phyloP scores from a whole-genome alignment of 2,329 filamentous ascomycete species.

The Ilyonectria robusta region DNA sequence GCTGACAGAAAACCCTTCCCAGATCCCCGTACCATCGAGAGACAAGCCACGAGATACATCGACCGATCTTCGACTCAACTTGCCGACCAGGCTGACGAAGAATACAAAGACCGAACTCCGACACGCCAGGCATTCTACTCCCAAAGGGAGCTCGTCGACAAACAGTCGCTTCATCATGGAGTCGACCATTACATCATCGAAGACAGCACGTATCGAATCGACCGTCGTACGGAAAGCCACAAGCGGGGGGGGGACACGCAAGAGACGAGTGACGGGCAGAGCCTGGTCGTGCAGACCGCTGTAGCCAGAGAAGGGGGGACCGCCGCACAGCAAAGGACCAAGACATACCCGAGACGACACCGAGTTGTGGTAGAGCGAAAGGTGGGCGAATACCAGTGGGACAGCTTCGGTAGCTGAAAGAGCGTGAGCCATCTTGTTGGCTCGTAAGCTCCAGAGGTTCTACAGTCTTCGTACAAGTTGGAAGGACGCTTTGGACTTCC shows the following conservation, averaged over 20 bases:
- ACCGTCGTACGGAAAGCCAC: not conserved
- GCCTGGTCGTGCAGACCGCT: not conserved
- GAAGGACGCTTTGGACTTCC: too few species aligned
- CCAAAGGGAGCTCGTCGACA: not conserved
- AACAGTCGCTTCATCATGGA: not conserved
- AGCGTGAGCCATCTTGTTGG: not conserved
- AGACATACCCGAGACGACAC: not conserved
- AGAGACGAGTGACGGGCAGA: not conserved
- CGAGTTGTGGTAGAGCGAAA: not conserved
- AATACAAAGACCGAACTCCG: not conserved
- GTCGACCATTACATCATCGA: not conserved
- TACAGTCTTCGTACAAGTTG: too few species aligned
- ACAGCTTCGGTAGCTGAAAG: not conserved
- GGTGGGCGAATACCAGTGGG: too few species aligned
- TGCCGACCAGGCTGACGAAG: not conserved
- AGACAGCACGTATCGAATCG: not conserved
- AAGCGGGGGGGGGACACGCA: not conserved
- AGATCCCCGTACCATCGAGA: not conserved
- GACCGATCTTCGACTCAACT: not conserved
- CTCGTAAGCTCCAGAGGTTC: too few species aligned
- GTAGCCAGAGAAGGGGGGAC: not conserved
- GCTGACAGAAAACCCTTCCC: not conserved
- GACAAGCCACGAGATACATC: not conserved
- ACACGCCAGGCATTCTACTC: not conserved
- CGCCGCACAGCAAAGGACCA: not conserved